A percentile compares a stretch with the other conserved stretches of the same genome.
Evolutionary conservation across 495 filamentous ascomycete genomes (phyloP).

Genomic region (Hyaloscypha variabilis): DNA sequence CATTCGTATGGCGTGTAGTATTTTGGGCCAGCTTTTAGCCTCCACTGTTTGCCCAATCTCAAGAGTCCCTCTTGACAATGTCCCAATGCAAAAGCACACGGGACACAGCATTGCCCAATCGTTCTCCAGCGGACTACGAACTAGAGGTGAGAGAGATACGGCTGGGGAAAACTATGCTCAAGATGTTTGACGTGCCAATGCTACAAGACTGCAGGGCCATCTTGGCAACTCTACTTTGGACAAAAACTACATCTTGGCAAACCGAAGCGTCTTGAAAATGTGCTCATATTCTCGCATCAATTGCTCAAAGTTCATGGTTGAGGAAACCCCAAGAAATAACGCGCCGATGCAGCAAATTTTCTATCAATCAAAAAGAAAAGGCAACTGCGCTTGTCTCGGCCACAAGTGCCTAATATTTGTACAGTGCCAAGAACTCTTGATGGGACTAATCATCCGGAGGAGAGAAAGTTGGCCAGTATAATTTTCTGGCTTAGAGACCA

Average conservation of each 20-base stretch:
- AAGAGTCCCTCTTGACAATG: neutral
- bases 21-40: neutral
- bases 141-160: neutral
- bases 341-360: neutral
- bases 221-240: constrained; percentile 5
- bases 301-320: neutral
- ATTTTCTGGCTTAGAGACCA: no score
- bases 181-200: constrained; percentile 18
- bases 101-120: neutral
- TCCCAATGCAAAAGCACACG: neutral
- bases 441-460: no score
- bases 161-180: neutral
- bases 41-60: neutral
- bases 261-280: neutral
- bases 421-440: no score
- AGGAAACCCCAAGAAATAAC: neutral
- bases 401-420: no score
- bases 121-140: neutral
- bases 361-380: no score
- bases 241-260: neutral
- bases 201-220: constrained; percentile 14
- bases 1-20: neutral
- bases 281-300: constrained; percentile 26
- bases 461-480: no score
- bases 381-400: no score